Evolutionary conservation across 345 rosid species (phyloP), one percentile per base, ranked within the genome.

Genomic region (Boechera stricta): DNA sequence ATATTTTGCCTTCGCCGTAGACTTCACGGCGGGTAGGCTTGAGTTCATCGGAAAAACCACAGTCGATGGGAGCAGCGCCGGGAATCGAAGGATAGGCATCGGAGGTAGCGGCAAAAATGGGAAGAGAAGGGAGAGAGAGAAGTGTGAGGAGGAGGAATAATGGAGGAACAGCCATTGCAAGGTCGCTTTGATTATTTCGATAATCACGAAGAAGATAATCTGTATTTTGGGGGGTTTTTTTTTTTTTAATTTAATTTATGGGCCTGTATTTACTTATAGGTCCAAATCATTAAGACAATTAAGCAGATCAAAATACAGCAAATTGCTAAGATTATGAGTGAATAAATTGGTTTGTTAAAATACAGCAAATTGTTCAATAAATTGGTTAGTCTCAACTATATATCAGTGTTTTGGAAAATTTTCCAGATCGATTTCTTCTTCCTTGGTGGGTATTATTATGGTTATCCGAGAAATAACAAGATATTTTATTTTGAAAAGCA

Each of bases 11-110:
- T 7, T 80, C 85, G 0, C 78, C 95, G 72, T 88, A 92, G 7
- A 94, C 91, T 49, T 94, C 97, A 6, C 91, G 88, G 48, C 97
- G 92, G 53, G 84, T 59, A 0, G 98, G 97, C 26, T 74, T 71
- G 7, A 77, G 82, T 26, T 44, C 77, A 53, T 71, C 79, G 38
- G 39, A 21, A 61, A 64, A 49, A 13, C 49, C 70, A 48, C 78
- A 69, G 73, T 62, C 18, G 3, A 73, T 58, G 2, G 85, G 41
- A 63, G 44, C 31, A 2, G 82, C 67, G 0, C 84, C 86, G 11
- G 84, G 84, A 2, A 84, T 75, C 0, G 82, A 69, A 31, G 83
- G 87, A n/a, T 84, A 84, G 2, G 83, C 82, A 12, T 77, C 61
- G 21, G 68, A 63, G 39, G 38, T 2, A 18, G 74, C 29, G 57